Percentiles rank a stretch among this genome's conserved stretches.
Conservation (phyloP, 768 basidiomycete genomes). For the Suillus decipiens region DNA sequence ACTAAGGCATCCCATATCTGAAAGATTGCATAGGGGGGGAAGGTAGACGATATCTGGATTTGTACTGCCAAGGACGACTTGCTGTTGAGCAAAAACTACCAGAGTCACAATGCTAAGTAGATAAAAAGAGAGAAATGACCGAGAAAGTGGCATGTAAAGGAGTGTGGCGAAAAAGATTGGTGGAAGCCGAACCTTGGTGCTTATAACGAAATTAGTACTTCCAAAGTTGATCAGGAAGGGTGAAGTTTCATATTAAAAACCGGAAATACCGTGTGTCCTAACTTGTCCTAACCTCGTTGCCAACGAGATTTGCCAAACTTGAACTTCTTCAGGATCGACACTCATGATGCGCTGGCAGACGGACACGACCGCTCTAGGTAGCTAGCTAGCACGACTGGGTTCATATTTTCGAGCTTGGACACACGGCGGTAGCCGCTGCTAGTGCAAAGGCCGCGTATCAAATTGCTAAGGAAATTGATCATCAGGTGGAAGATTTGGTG, state of each 20-base stretch:
- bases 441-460: neutral
- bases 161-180: neutral
- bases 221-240: neutral
- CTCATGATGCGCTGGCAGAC: neutral
- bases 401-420: neutral
- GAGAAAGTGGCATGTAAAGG: slow-evolving; percentile 24
- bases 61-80: slow-evolving; percentile 25
- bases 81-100: slow-evolving; percentile 19
- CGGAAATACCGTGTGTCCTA: neutral
- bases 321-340: neutral
- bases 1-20: slow-evolving; percentile 23
- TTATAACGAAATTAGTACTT: neutral
- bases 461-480: neutral
- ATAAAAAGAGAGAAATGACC: slow-evolving; percentile 17
- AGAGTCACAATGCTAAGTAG: slow-evolving; percentile 11
- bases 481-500: neutral
- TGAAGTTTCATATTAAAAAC: neutral
- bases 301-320: neutral
- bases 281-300: neutral
- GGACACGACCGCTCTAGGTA: neutral
- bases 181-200: too few species aligned
- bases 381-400: neutral
- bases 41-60: slow-evolving; percentile 30
- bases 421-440: neutral
- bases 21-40: slow-evolving; percentile 24